Evolutionary conservation across 768 basidiomycete species (phyloP).

Genomic region (Pulveroboletus ravenelii): DNA sequence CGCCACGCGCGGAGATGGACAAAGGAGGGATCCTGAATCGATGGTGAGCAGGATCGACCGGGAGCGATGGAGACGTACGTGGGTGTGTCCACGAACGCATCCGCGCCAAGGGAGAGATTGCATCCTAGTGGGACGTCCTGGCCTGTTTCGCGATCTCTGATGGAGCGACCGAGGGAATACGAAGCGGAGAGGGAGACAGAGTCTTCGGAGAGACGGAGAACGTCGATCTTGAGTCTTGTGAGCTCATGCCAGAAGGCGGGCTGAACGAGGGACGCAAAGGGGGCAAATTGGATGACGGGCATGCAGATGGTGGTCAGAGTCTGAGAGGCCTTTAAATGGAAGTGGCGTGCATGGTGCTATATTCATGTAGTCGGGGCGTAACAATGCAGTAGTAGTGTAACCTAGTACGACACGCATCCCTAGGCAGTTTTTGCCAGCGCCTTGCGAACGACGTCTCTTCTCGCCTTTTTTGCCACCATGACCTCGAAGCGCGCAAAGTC

Average conservation of each 20-base stretch:
- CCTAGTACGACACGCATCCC: constrained; percentile 11
- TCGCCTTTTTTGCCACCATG: constrained; percentile 83
- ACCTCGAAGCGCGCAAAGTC: constrained; percentile 93
- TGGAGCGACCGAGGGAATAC: constrained; percentile 65
- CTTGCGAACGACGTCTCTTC: constrained; percentile 77
- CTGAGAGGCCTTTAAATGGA: constrained; percentile 10
- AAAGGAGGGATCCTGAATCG: constrained; percentile 40
- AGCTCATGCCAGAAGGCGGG: constrained; percentile 94
- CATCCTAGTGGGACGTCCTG: constrained; percentile 68
- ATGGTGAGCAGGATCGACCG: constrained; percentile 5
- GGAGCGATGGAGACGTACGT: constrained; percentile 37
- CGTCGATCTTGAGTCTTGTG: constrained; percentile 84
- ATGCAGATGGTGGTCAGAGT: constrained; percentile 19
- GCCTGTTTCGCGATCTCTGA: constrained; percentile 75
- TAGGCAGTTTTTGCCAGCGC: constrained; percentile 46
- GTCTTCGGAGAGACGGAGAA: constrained; percentile 75
- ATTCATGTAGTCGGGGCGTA: constrained; percentile 3
- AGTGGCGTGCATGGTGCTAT: background rate
- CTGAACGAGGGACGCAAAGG: constrained; percentile 81
- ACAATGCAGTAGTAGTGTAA: background rate
- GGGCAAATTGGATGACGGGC: constrained; percentile 81
- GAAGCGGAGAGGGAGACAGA: constrained; percentile 58
- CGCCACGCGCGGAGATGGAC: constrained; percentile 53
- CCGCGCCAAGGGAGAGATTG: constrained; percentile 58
- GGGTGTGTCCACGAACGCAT: constrained; percentile 50